Conservation (phyloP, 225 moss, liverwort and hornwort species). For the Marchantia paleacea region DNA sequence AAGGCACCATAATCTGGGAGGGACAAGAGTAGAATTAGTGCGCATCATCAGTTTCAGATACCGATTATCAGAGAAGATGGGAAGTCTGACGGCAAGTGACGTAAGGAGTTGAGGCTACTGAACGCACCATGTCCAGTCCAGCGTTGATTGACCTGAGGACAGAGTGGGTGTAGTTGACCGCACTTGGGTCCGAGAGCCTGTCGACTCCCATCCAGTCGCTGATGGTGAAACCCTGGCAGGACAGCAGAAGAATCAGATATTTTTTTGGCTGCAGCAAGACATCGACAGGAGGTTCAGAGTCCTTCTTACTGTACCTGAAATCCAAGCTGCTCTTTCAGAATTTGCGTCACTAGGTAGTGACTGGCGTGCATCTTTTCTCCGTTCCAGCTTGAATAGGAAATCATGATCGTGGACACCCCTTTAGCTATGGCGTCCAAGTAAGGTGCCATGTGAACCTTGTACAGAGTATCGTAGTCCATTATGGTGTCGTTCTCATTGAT, state of each 20-base stretch:
- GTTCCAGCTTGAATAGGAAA: conserved; percentile 74
- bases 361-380: conserved; percentile 58
- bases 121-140: conserved; percentile 57
- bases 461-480: conserved; percentile 31
- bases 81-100: not conserved
- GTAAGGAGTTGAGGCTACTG: not conserved
- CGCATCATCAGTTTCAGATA: conserved; percentile 1
- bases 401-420: conserved; percentile 68
- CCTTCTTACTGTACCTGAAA: conserved; percentile 30
- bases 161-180: conserved; percentile 38
- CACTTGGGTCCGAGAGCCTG: conserved; percentile 40
- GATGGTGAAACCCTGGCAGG: conserved; percentile 38
- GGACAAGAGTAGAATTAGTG: not conserved
- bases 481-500: conserved; percentile 48
- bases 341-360: conserved; percentile 44
- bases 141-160: conserved; percentile 48
- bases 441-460: conserved; percentile 51
- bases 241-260: not conserved
- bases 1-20: conserved; percentile 60
- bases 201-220: conserved; percentile 49
- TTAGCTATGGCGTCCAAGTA: conserved; percentile 57
- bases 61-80: not conserved
- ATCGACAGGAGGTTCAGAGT: not conserved
- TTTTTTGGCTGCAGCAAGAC: not conserved
- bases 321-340: conserved; percentile 51